A percentile compares a stretch with the other conserved stretches of the same genome.
phyloP scores from a whole-genome alignment of 2,329 filamentous ascomycete species.

The Colletotrichum acutatum region DNA sequence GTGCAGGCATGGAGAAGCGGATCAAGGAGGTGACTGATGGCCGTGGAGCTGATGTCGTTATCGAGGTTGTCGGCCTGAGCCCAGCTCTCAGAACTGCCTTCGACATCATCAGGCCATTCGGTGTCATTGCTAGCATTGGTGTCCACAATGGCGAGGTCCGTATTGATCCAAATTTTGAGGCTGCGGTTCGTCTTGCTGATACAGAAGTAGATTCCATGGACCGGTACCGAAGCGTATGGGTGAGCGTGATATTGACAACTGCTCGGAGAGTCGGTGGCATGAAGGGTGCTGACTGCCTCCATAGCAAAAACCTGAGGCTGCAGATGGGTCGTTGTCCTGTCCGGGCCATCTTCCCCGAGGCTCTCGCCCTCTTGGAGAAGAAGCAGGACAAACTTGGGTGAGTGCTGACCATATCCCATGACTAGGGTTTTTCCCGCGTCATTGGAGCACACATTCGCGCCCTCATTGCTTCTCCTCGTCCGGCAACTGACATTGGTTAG shows the following conservation, averaged over 20 bases:
- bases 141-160: slow-evolving; percentile 79
- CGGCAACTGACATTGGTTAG: slow-evolving; percentile 48
- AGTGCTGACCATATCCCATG: slow-evolving; percentile 41
- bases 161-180: neutral
- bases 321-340: slow-evolving; percentile 85
- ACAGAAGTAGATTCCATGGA: slow-evolving; percentile 69
- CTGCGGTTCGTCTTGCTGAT: neutral
- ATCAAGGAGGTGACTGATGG: slow-evolving; percentile 82
- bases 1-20: slow-evolving; percentile 71
- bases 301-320: slow-evolving; percentile 75
- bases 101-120: slow-evolving; percentile 78
- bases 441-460: neutral
- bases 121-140: slow-evolving; percentile 79
- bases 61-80: slow-evolving; percentile 80
- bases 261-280: neutral
- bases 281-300: neutral
- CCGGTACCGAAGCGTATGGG: slow-evolving; percentile 71
- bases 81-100: slow-evolving; percentile 77
- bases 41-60: slow-evolving; percentile 85
- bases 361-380: slow-evolving; percentile 71
- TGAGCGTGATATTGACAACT: slow-evolving; percentile 42
- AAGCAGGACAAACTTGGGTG: slow-evolving; percentile 76
- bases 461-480: slow-evolving; percentile 1
- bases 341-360: slow-evolving; percentile 74
- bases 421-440: neutral